Base-by-base conservation (phyloP, 345 rosid genomes). In the Boechera stricta region DNA sequence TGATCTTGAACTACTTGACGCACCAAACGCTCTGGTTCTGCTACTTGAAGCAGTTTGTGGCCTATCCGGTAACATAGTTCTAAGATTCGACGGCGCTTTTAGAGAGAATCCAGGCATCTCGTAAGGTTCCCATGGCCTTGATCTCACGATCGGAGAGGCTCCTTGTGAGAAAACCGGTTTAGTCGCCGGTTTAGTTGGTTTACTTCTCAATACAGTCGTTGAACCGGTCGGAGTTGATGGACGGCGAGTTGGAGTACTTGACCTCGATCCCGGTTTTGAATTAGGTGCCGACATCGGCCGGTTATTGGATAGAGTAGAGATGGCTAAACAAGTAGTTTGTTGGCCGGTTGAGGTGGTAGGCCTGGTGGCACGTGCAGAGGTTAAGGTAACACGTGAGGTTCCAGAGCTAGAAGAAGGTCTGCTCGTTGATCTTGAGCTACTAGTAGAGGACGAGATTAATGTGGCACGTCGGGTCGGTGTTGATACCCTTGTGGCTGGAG, bases 31-130 rank as follows among this genome's bases (percentile, higher is more conserved):
- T 71, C 83, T 83, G 64, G 91, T 87, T 84, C 91, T 86, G 26
- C 89, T 81, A 60, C 90, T 82, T 52, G 98, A 67, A 10, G 93
- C 86, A 24, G 98, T 89, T 80, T 74, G 68, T 52, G 95, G 95
- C 64, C 97, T 84, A 39, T 83, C 83, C 0, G 90, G 83, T 76
- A 84, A 35, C 64, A 89, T 80, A 29, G 97, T 86, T 74, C 85
- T 88, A 42, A 89, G 81, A 88, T 89, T 93, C 3, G 94, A 86
- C 5, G 82, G 82, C n/a, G 90, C 44, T 77, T 86, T 86, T 63
- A 77, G 78, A 24, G 94, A 86, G 77, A 80, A 86, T 16, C 90
- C 92, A 59, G 94, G 92, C 82, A 79, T 79, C 42, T 79, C 82
- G 21, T 67, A 72, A 57, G 81, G 81, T 38, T 78, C 72, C 81